Conservation (phyloP, 1,139 yeast species). For the Sugiyamaella grinbergsii region DNA sequence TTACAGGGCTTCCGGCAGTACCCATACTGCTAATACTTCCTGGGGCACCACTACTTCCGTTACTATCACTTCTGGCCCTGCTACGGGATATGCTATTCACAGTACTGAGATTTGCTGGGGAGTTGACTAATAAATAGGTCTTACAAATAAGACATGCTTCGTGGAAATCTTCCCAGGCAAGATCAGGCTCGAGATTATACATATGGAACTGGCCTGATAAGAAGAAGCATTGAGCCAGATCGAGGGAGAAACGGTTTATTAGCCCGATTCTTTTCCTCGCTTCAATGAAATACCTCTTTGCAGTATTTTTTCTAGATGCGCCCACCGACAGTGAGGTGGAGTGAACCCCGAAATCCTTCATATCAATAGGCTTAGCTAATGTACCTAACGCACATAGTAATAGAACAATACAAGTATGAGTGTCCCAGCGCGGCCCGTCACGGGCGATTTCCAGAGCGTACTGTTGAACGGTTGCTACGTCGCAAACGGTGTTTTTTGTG, state of each 20-base stretch:
- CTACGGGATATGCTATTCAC: conserved; percentile 17
- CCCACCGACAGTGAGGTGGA: conserved; percentile 23
- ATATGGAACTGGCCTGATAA: conserved; percentile 27
- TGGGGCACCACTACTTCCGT: conserved; percentile 8
- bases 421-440: conserved; percentile 27
- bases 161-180: conserved; percentile 30
- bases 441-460: conserved; percentile 26
- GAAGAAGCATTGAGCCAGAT: conserved; percentile 27
- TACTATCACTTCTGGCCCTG: conserved; percentile 16
- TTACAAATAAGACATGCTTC: conserved; percentile 29
- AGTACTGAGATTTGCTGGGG: conserved; percentile 9
- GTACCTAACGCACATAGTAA: conserved; percentile 27
- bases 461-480: conserved; percentile 24
- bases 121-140: conserved; percentile 23
- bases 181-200: conserved; percentile 28
- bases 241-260: conserved; percentile 23
- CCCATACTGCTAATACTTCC: conserved; percentile 15
- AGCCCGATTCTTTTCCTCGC: conserved; percentile 28
- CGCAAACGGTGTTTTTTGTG: conserved; percentile 29
- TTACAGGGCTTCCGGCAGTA: conserved; percentile 13
- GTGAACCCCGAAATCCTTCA: conserved; percentile 24
- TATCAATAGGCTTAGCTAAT: conserved; percentile 24
- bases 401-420: conserved; percentile 26
- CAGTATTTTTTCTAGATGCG: conserved; percentile 18
- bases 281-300: conserved; percentile 27